phyloP scores from a whole-genome alignment of 2,329 filamentous ascomycete species.

The Cercospora sesami region DNA sequence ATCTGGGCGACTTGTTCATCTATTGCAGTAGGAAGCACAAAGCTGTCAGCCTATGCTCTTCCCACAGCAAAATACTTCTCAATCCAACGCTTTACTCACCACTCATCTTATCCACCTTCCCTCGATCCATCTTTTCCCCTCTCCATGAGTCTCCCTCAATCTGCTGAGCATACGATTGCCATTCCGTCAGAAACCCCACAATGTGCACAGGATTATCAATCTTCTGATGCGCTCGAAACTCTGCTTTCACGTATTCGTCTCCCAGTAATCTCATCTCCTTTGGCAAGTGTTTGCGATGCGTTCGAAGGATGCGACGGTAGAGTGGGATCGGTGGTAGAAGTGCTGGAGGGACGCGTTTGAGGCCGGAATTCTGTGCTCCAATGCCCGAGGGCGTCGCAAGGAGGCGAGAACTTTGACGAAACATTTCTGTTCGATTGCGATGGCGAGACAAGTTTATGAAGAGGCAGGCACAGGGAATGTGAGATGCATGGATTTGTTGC shows the following conservation, averaged over 20 bases:
- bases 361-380: constrained; percentile 31
- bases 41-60: constrained; percentile 39
- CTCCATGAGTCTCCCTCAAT: constrained; percentile 85
- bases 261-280: constrained; percentile 75
- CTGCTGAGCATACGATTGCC: constrained; percentile 92
- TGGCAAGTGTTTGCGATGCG: constrained; percentile 77
- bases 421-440: background rate
- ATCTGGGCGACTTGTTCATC: no score
- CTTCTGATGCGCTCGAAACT: constrained; percentile 80
- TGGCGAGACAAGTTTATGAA: background rate
- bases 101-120: constrained; percentile 90
- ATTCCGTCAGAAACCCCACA: constrained; percentile 95
- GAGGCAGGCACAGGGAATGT: background rate
- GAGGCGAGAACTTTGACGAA: constrained; percentile 31
- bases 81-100: constrained; percentile 58
- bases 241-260: constrained; percentile 88
- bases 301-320: constrained; percentile 82
- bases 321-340: constrained; percentile 84
- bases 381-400: constrained; percentile 39
- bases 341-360: constrained; percentile 56
- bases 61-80: background rate
- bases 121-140: constrained; percentile 78
- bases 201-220: constrained; percentile 91
- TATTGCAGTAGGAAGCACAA: no score
- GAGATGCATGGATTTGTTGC: background rate